phyloP scores from a whole-genome alignment of 139 green algal species.

The Coelastrella sp. region DNA sequence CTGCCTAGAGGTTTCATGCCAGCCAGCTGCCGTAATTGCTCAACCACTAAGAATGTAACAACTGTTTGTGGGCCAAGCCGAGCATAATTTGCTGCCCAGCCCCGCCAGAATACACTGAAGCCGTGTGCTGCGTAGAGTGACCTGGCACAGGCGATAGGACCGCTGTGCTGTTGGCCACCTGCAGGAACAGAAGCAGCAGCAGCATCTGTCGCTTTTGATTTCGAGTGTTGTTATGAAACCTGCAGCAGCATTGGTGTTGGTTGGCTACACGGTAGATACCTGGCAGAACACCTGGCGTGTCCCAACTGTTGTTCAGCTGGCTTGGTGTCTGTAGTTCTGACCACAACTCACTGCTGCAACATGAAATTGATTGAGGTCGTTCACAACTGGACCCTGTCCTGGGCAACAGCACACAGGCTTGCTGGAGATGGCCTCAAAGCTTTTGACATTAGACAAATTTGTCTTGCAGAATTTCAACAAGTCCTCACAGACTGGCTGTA shows the following conservation, averaged over 20 bases:
- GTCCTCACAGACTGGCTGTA: no score
- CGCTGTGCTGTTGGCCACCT: constrained; percentile 48
- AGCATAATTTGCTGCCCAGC: constrained; percentile 76
- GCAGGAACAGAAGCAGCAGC: not conserved
- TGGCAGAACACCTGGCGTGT: not conserved
- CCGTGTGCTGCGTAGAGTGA: constrained; percentile 56
- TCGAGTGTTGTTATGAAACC: not conserved
- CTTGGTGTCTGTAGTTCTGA: not conserved
- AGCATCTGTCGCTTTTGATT: not conserved
- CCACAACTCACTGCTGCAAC: not conserved
- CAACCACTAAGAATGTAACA: constrained; percentile 70
- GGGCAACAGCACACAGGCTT: not conserved
- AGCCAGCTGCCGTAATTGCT: constrained; percentile 54
- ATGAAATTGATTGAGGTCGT: not conserved
- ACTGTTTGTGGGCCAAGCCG: constrained; percentile 74
- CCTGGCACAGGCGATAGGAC: constrained; percentile 32
- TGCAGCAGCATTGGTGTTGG: not conserved
- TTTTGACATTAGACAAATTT: no score
- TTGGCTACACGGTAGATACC: not conserved
- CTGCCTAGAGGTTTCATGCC: constrained; percentile 40
- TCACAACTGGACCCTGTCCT: not conserved
- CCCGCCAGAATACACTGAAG: constrained; percentile 64
- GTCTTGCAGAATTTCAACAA: no score
- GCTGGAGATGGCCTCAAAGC: no score
- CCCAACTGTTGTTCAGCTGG: not conserved